A percentile compares a stretch with the other conserved stretches of the same genome.
Evolutionary conservation across 768 basidiomycete species (phyloP).

Genomic region (Lactifluus volemus): DNA sequence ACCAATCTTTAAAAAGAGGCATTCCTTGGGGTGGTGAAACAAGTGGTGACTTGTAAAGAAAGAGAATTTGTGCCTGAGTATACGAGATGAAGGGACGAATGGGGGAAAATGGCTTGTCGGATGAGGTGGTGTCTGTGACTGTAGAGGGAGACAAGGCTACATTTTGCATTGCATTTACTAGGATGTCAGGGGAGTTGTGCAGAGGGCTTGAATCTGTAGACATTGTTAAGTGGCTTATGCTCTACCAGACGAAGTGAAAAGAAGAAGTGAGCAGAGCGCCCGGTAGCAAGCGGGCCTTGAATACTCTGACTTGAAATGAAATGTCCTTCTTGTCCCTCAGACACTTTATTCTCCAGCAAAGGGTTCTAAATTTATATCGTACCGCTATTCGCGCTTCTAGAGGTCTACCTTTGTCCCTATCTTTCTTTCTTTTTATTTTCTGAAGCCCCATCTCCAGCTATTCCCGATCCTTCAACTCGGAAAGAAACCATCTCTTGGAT

Average conservation of each 20-base stretch:
- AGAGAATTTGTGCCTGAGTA: slow-evolving; percentile 58
- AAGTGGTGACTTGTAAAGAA: slow-evolving; percentile 64
- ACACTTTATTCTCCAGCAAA: slow-evolving; percentile 65
- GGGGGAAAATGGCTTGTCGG: slow-evolving; percentile 3
- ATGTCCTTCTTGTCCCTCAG: slow-evolving; percentile 39
- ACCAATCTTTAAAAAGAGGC: slow-evolving; percentile 82
- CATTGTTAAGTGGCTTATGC: background rate
- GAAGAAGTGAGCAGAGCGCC: slow-evolving; percentile 3
- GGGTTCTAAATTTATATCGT: slow-evolving; percentile 56
- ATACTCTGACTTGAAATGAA: background rate
- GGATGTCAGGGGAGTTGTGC: background rate
- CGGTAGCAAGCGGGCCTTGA: slow-evolving; percentile 14
- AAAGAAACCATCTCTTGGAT: slow-evolving; percentile 66
- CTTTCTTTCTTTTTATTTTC: slow-evolving; percentile 9
- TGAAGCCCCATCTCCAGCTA: slow-evolving; percentile 34
- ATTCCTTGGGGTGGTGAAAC: slow-evolving; percentile 63
- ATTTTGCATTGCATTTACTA: slow-evolving; percentile 14
- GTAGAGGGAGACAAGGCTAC: slow-evolving; percentile 23
- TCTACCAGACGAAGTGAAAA: background rate
- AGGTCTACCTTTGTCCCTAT: slow-evolving; percentile 33
- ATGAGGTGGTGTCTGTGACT: slow-evolving; percentile 24
- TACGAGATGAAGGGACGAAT: slow-evolving; percentile 52
- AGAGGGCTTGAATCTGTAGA: slow-evolving; percentile 4
- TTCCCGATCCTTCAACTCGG: slow-evolving; percentile 52
- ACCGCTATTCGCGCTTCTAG: slow-evolving; percentile 58